Evolutionary conservation across 208 protist genomes (phyloP), one percentile per base, ranked within the genome.

Genomic region (Trypanosoma conorhini): DNA sequence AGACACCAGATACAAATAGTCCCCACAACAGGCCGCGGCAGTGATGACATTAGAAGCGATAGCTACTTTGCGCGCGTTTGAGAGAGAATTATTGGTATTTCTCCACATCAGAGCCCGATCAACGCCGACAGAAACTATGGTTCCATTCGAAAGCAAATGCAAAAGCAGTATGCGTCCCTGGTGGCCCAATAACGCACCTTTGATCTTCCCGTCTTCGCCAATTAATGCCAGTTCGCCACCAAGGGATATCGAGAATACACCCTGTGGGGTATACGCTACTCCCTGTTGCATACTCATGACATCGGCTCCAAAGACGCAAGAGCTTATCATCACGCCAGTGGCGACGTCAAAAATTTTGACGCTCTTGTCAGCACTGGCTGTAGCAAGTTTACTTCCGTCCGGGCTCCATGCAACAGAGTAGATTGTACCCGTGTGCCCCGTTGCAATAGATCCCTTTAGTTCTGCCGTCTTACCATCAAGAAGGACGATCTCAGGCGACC

Each of bases 381-480:
- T 83, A 17, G 67, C 70, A n/a, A 87, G 35, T 51, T 56, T 40
- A 38, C 12, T 57, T 22, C 78, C 72, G 51, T 87, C 78, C 12
- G 64, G 62, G 22, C 78, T 79, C 82, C 82, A 87, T 3, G 69
- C 73, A 54, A 87, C 44, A 24, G 71, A 35, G 67, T 81, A 88
- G 33, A 89, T 77, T 28, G 74, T 82, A 4, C 79, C 77, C 5
- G 61, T 81, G 73, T 93, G 87, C 17, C 55, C 61, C 42, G 72
- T 79, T 8, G 69, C 46, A 48, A 88, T 71, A 22, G 17, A 31
- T 26, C 50, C 35, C 24, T 65, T 38, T 33, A 65, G 54, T 24
- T 80, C 76, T n/a, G 59, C 85, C 19, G 82, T 91, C 17, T 64
- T 77, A 42, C 80, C 81, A 59, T 92, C 84, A 56, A 86, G 62